Conservation (phyloP, 1,139 yeast species). For the Nadsonia starkeyi-henricii region DNA sequence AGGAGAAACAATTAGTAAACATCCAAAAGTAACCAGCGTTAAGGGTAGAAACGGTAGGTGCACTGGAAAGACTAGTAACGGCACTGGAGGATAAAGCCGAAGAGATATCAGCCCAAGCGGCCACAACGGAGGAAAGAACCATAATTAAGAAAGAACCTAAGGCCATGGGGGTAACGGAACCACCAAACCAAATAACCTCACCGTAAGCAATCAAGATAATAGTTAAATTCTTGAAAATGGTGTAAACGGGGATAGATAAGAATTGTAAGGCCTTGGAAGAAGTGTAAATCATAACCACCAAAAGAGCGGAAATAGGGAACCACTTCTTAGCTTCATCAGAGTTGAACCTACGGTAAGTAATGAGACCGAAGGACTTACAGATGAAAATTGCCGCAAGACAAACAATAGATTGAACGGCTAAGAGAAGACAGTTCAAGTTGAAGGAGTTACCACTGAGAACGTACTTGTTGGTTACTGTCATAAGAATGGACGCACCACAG, state of each 20-base stretch:
- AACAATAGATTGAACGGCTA: conserved; percentile 41
- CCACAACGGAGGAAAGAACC: conserved; percentile 87
- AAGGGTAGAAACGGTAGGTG: conserved; percentile 30
- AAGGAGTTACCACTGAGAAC: conserved; percentile 73
- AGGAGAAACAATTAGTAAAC: conserved; percentile 83
- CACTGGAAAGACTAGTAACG: conserved; percentile 19
- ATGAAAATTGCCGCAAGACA: conserved; percentile 62
- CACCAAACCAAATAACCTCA: conserved; percentile 96
- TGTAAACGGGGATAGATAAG: conserved; percentile 87
- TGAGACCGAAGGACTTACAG: conserved; percentile 59
- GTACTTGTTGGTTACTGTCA: conserved; percentile 96
- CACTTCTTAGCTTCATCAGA: conserved; percentile 75
- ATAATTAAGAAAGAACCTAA: conserved; percentile 74
- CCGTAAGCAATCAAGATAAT: conserved; percentile 95
- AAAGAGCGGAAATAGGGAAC: conserved; percentile 83
- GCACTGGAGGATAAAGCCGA: conserved; percentile 21
- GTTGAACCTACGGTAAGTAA: conserved; percentile 78
- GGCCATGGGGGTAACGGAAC: conserved; percentile 81
- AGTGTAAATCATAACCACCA: conserved; percentile 92
- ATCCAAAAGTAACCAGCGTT: conserved; percentile 93
- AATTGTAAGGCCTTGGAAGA: conserved; percentile 88
- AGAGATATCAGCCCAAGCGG: conserved; percentile 77
- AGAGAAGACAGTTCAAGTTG: conserved; percentile 80
- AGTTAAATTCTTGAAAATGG: conserved; percentile 94
- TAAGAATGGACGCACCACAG: conserved; percentile 84